phyloP scores from a whole-genome alignment of 176 grass and related monocot genomes.

The Carex pumila region DNA sequence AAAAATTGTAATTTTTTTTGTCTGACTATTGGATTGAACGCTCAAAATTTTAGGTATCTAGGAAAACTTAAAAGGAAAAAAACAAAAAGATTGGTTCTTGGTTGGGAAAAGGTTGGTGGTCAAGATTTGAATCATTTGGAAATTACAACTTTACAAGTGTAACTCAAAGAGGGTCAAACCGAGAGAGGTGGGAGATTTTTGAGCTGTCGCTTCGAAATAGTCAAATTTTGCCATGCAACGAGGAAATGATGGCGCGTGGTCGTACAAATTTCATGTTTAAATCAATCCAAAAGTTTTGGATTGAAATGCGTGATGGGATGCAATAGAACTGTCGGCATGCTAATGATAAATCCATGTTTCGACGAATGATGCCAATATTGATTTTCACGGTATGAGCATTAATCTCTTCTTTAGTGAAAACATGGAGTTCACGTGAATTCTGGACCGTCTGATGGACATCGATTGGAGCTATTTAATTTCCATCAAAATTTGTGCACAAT shows the following conservation, averaged over 20 bases:
- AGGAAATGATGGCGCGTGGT: slow-evolving; percentile 23
- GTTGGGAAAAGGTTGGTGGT: not conserved
- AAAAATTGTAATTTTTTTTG: too few species aligned
- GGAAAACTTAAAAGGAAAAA: not conserved
- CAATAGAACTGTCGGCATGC: not conserved
- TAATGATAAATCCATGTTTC: slow-evolving; percentile 17
- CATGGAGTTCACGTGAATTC: not conserved
- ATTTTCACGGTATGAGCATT: not conserved
- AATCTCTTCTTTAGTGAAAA: not conserved
- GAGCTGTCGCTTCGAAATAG: slow-evolving; percentile 10
- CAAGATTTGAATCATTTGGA: not conserved
- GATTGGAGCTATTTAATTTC: too few species aligned
- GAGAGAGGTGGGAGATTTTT: slow-evolving; percentile 11
- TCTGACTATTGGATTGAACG: too few species aligned
- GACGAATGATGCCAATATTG: not conserved
- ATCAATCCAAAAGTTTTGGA: not conserved
- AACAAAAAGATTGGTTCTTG: not conserved
- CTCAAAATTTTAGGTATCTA: not conserved
- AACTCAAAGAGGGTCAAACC: slow-evolving; percentile 14
- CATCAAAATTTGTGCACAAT: too few species aligned
- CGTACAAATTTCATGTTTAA: slow-evolving; percentile 15
- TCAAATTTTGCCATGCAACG: slow-evolving; percentile 16
- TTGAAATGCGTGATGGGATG: slow-evolving; percentile 9
- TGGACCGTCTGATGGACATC: too few species aligned
- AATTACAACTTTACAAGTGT: not conserved